Evolutionary conservation across 1,284 basidiomycete genomes (phyloP).

Genomic region (Peniophora sp.): DNA sequence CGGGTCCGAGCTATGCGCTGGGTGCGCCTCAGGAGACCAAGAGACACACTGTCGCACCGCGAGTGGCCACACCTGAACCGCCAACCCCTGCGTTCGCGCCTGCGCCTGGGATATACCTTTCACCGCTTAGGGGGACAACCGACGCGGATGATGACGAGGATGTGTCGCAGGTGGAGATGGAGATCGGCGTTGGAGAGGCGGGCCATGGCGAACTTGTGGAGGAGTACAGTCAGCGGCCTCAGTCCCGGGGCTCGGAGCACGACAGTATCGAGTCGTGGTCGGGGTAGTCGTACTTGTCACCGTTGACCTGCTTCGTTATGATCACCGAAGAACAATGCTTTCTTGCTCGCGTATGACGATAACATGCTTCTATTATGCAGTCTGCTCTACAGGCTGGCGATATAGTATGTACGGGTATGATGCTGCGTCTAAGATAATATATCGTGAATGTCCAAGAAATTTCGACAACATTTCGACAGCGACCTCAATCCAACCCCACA

Average conservation of each 20-base stretch:
- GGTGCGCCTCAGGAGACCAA: slow-evolving; percentile 1
- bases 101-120: slow-evolving; percentile 36
- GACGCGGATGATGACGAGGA: not conserved
- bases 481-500: not conserved
- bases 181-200: not conserved
- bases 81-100: slow-evolving; percentile 26
- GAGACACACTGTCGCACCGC: slow-evolving; percentile 2
- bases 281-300: too few species aligned
- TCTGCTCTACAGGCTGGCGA: too few species aligned
- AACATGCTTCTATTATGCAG: too few species aligned
- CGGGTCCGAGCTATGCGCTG: not conserved
- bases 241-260: not conserved
- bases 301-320: too few species aligned
- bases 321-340: too few species aligned
- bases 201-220: not conserved
- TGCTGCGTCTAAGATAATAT: too few species aligned
- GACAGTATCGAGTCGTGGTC: not conserved
- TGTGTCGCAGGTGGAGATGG: not conserved
- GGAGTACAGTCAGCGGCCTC: not conserved
- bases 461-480: not conserved
- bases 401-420: too few species aligned
- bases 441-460: not conserved
- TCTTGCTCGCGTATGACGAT: too few species aligned
- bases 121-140: slow-evolving; percentile 28
- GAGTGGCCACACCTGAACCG: not conserved